A percentile compares a stretch with the other conserved stretches of the same genome.
Conservation (phyloP, 2,329 filamentous ascomycete genomes). For the Arthrocladium fulminans region DNA sequence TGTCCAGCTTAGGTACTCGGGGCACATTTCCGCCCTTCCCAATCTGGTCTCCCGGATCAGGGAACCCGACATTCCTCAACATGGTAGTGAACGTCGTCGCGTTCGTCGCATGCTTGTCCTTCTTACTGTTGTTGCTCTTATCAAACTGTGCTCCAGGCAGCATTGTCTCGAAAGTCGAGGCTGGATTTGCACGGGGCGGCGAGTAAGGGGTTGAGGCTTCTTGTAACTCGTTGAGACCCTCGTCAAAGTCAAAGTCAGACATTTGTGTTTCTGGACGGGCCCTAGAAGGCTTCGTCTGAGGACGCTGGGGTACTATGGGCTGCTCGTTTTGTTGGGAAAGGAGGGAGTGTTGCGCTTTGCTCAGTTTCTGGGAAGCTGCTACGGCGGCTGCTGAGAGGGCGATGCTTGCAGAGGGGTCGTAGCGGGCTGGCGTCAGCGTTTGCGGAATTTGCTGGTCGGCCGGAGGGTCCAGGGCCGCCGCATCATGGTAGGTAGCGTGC, state of each 20-base stretch:
- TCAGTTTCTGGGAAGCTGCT: background rate
- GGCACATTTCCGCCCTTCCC: slow-evolving; percentile 18
- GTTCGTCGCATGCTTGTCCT: slow-evolving; percentile 15
- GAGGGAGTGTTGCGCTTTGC: background rate
- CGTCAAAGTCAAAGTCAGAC: slow-evolving; percentile 5
- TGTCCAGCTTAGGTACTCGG: slow-evolving; percentile 17
- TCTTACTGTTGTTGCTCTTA: slow-evolving; percentile 5
- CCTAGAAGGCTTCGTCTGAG: background rate
- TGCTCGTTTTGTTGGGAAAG: slow-evolving; percentile 1
- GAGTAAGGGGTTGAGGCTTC: background rate
- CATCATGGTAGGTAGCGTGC: slow-evolving; percentile 6
- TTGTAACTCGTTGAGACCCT: slow-evolving; percentile 4
- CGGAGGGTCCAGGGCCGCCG: background rate
- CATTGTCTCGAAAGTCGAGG: slow-evolving; percentile 7
- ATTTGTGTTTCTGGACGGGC: slow-evolving; percentile 1
- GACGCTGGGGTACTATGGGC: slow-evolving; percentile 1
- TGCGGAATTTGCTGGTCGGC: slow-evolving; percentile 8
- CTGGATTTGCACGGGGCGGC: slow-evolving; percentile 2
- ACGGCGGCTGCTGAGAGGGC: background rate
- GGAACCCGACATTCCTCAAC: slow-evolving; percentile 21
- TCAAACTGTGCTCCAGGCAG: background rate
- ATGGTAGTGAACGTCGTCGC: slow-evolving; percentile 22
- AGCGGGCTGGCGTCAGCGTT: slow-evolving; percentile 17
- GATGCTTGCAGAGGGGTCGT: slow-evolving; percentile 11
- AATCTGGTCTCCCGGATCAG: slow-evolving; percentile 15